Evolutionary conservation across 1,139 yeast species (phyloP).

Genomic region (Spathaspora sp.): DNA sequence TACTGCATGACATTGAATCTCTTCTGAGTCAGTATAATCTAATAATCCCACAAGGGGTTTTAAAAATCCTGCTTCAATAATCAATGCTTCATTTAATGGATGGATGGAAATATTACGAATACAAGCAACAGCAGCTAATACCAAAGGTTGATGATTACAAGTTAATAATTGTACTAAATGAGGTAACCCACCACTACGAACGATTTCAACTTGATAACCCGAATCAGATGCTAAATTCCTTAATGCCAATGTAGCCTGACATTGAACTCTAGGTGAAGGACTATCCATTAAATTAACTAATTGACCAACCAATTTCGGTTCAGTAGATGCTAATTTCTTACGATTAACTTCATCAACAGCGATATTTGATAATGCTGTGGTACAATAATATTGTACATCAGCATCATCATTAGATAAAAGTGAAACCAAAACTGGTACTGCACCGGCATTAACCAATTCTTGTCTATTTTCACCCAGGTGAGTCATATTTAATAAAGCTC

Average conservation of each 20-base stretch:
- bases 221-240: constrained; percentile 96
- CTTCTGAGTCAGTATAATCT: constrained; percentile 87
- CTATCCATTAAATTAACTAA: constrained; percentile 91
- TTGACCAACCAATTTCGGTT: constrained; percentile 89
- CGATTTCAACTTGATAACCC: constrained; percentile 90
- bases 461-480: constrained; percentile 96
- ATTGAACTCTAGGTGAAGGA: constrained; percentile 89
- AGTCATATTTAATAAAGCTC: constrained; percentile 96
- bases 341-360: constrained; percentile 95
- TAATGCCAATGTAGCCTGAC: constrained; percentile 96
- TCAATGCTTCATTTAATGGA: constrained; percentile 91
- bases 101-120: constrained; percentile 95
- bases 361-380: constrained; percentile 93
- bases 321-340: constrained; percentile 83
- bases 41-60: constrained; percentile 84
- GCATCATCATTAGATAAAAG: constrained; percentile 84
- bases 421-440: constrained; percentile 95
- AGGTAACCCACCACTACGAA: constrained; percentile 92
- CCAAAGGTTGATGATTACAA: constrained; percentile 87
- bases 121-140: constrained; percentile 96
- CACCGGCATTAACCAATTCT: constrained; percentile 96
- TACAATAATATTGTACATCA: constrained; percentile 97
- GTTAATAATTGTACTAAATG: constrained; percentile 85
- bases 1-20: constrained; percentile 96
- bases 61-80: constrained; percentile 93